Evolutionary conservation across 108 stramenopile genomes (phyloP).

Genomic region (Cylindrotheca fusiformis): DNA sequence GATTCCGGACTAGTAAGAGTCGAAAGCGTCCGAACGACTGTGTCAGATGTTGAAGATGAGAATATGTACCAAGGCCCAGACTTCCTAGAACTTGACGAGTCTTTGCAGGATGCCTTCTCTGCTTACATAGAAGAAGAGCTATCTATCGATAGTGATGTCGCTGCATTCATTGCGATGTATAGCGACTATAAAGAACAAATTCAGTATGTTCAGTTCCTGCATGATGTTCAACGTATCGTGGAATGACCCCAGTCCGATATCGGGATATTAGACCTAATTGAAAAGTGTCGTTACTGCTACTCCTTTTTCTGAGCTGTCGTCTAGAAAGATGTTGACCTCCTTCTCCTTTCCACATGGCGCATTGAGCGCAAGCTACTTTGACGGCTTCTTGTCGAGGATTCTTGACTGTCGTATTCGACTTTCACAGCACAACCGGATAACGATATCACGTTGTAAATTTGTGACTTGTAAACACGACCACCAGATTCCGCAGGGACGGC

Average conservation of each 20-base stretch:
- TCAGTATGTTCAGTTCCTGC: constrained; percentile 47
- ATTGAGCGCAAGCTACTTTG: not conserved
- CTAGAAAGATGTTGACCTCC: constrained; percentile 11
- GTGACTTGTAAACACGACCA: constrained; percentile 83
- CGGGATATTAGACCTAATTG: no score
- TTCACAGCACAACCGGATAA: constrained; percentile 31
- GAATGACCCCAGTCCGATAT: no score
- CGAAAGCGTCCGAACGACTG: constrained; percentile 41
- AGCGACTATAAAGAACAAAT: constrained; percentile 71
- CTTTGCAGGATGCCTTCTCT: constrained; percentile 60
- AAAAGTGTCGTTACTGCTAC: no score
- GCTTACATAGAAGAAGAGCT: constrained; percentile 55
- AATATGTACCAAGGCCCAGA: constrained; percentile 73
- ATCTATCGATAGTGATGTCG: constrained; percentile 61
- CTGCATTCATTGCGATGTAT: constrained; percentile 73
- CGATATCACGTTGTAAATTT: constrained; percentile 87
- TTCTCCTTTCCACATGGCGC: not conserved
- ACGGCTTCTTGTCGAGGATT: not conserved
- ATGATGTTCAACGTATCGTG: constrained; percentile 37
- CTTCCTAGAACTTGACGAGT: constrained; percentile 70
- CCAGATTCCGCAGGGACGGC: constrained; percentile 86
- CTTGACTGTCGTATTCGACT: constrained; percentile 23
- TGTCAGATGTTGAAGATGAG: constrained; percentile 13
- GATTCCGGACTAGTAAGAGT: constrained; percentile 40
- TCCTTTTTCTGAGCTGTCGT: no score